Evolutionary conservation across 2,329 filamentous ascomycete species (phyloP), one percentile per base, ranked within the genome.

Genomic region (Pyrenochaeta sp.): DNA sequence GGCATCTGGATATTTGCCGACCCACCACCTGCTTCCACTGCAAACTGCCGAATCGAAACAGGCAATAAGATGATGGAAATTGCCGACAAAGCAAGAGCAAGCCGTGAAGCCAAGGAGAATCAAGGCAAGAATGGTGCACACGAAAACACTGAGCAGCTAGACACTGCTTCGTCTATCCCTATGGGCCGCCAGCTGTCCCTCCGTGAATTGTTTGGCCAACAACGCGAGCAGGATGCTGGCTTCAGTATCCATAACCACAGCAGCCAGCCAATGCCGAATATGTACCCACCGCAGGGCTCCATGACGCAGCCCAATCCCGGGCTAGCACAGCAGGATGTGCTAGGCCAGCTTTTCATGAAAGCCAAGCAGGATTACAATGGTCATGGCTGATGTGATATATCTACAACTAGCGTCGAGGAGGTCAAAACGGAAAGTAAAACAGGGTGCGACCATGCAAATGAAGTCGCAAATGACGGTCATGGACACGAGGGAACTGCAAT

Each of bases 1-100:
- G 86, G 86, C 6, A 72, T 89, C 11, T 88, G 85, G 85, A 85
- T 89, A 50, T 88, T 86, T 68, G 81, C 81, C n/a, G 86, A 88
- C 63, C 79, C 79, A 1, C 73, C 79, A n/a, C 80, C 81, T 2
- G 81, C 78, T 36, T 84, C 82, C 2, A 87, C 84, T 2, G 80
- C 81, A 12, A 77, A 82, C 37, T 78, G 76, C 11, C 80, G 83
- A 49, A 75, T 77, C 30, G 73, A 84, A 39, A 83, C 83, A 30
- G 83, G 81, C 29, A 75, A 79, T 49, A 77, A 83, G 51, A 86
- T 88, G 55, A 76, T 79, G 53, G 81, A 83, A 37, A 82, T 83
- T 58, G 85, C 85, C 3, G 73, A 77, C 21, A 78, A 79, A 66
- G 84, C 83, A 1, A 79, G 80, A 20, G 68, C 77, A 43, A 84